Evolutionary conservation across 2,329 filamentous ascomycete species (phyloP), one percentile per base, ranked within the genome.

Genomic region (Pezicula radicicola): DNA sequence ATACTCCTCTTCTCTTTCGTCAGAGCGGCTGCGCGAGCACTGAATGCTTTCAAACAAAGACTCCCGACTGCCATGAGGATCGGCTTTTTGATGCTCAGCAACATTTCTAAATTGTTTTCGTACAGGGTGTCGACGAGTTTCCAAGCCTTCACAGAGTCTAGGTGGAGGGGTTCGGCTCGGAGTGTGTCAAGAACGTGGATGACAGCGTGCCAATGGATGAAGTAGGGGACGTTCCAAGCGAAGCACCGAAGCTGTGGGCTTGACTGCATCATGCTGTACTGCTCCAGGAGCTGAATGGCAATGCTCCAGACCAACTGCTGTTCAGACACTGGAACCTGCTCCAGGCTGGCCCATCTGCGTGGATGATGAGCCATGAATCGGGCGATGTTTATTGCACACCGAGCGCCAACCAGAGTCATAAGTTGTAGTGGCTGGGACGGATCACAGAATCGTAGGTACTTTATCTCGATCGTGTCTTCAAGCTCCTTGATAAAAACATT

Each of bases 381-480:
- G 15, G 56, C 41, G 16, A 56, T 55, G 12, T 50, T 51, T 6
- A 28, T 42, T 37, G 50, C 28, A 9, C 16, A 19, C 25, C 42
- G 21, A 21, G 18, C 51, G n/a, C 53, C 49, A 43, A 58, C 49
- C 10, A 53, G 50, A 19, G 55, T 53, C 46, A 59, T 18, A 60
- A 47, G 6, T 36, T 73, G 69, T 3, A 70, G 41, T 1, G 70
- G 69, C 5, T 62, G 58, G 5, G 66, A 55, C 7, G 69, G 63
- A 53, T 73, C 68, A 54, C 67, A 70, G 49, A 69, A 69, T 12
- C 68, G 60, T 2, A 72, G 57, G 37, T 65, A 72, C 30, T 69
- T 70, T 36, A 63, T 60, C 51, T 72, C 69, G 27, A 72, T 54
- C 8, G 48, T 55, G 12, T 60, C 59, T 51, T 75, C 71, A 13